Conservation (phyloP, 2,329 filamentous ascomycete species). For the Cylindrodendrum hubeiense region DNA sequence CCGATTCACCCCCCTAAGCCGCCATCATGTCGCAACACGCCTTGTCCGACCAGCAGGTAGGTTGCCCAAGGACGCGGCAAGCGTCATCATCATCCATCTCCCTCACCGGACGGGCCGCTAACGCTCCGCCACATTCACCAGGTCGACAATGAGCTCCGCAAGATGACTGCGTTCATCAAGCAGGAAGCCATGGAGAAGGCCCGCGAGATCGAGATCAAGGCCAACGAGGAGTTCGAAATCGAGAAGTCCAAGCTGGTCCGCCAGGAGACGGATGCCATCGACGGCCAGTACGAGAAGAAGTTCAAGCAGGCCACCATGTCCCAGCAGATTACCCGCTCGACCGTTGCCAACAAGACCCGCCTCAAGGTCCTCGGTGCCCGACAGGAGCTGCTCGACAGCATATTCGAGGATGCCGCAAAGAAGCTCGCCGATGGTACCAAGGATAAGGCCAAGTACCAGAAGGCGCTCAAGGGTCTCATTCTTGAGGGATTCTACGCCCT, state of each 20-base stretch:
- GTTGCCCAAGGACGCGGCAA: constrained; percentile 39
- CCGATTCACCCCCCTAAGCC: constrained; percentile 25
- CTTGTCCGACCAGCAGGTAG: constrained; percentile 97
- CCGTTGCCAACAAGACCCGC: constrained; percentile 94
- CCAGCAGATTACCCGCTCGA: constrained; percentile 98
- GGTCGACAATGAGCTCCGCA: constrained; percentile 98
- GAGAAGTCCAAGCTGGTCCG: constrained; percentile 99
- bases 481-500: constrained; percentile 92
- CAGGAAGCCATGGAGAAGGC: constrained; percentile 98
- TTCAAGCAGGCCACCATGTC: constrained; percentile 99
- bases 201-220: constrained; percentile 97
- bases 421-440: constrained; percentile 75
- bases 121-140: constrained; percentile 53
- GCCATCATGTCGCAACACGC: constrained; percentile 93
- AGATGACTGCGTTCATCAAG: constrained; percentile 99
- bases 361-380: constrained; percentile 88
- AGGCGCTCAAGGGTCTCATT: constrained; percentile 81
- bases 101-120: constrained; percentile 26
- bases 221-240: constrained; percentile 98
- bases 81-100: constrained; percentile 29
- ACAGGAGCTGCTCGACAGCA: constrained; percentile 89
- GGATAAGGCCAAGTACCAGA: constrained; percentile 81
- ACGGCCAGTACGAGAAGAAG: constrained; percentile 95
- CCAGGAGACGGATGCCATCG: constrained; percentile 93
- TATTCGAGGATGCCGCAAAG: constrained; percentile 85